Base-by-base conservation (phyloP, 2,329 filamentous ascomycete species). In the Epichloe bromicola region DNA sequence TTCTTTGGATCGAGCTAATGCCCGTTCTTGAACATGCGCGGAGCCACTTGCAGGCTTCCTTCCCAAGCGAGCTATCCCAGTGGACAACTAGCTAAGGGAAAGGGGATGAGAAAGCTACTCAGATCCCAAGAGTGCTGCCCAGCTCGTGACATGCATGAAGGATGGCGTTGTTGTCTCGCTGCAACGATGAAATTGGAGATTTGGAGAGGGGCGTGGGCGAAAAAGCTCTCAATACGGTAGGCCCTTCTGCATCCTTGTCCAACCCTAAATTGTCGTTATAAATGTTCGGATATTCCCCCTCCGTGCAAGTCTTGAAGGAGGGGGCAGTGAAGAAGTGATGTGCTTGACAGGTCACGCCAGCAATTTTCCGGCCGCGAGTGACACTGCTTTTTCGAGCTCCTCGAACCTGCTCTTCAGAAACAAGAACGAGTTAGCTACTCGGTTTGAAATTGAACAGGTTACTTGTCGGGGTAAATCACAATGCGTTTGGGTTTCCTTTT, bases 401-500 rank as follows among this genome's bases (percentile, higher is more conserved):
- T 30, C 8, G 30, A 10, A 30, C 30, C 30, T 30, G 30, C 30
- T 30, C 8, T 11, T 4, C 10, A 30, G 8, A 30, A 30, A 30
- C 3, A 30, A 30, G 30, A 30, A 11, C 10, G 4, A 3, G 8
- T 36, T 39, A 2, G 26, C 6, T 30, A 10, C 34, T 14, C n/a
- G 12, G 19, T 23, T 23, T 39, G 10, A 12, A 12, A 33, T 26
- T 1, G n/a, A 19, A 30, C 6, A 42, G 7, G 15, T 10, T 14
- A 41, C 26, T 34, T n/a, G 10, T 14, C 11, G 11, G 5, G 14
- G 23, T 20, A 3, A 39, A 26, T 36, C 15, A 49, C 51, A 30
- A 59, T 59, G 57, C 57, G 54, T 52, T 42, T 19, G 33, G 45
- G 44, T 30, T 55, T 23, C 20, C 34, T 57, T 23, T 30, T 58